A percentile compares a stretch with the other conserved stretches of the same genome.
phyloP scores from a whole-genome alignment of 352 stramenopile genomes.

The Globisporangium recalcitrans region DNA sequence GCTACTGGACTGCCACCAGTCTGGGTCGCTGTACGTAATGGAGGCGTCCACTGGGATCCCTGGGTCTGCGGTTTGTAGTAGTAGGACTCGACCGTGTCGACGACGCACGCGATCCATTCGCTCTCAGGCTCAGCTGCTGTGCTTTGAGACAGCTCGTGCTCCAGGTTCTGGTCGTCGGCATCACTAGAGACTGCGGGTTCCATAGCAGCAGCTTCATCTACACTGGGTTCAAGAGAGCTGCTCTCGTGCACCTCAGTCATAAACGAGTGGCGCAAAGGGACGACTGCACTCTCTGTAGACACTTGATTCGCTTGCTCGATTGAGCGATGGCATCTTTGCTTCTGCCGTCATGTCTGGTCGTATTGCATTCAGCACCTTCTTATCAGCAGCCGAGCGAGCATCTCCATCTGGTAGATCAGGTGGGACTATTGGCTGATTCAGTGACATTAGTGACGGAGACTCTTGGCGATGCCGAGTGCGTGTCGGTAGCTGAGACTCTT shows the following conservation, averaged over 20 bases:
- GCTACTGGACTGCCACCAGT: not conserved
- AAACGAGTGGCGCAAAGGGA: not conserved
- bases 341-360: no score
- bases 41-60: constrained; percentile 57
- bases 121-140: not conserved
- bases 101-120: constrained; percentile 38
- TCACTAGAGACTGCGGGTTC: not conserved
- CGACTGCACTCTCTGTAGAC: not conserved
- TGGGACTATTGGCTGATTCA: not conserved
- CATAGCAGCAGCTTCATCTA: not conserved
- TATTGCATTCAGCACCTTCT: not conserved
- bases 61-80: constrained; percentile 66
- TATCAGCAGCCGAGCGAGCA: not conserved
- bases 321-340: no score
- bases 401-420: no score
- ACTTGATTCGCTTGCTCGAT: not conserved
- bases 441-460: not conserved
- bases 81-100: constrained; percentile 53
- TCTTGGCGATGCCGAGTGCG: not conserved
- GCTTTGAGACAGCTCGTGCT: no score
- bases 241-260: constrained; percentile 3
- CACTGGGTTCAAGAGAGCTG: not conserved
- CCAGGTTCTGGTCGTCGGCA: not conserved
- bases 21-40: constrained; percentile 2
- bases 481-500: not conserved